These are phyloP conservation scores for Mollisiaceae sp. DNA, from an alignment of 2,329 filamentous ascomycete genomes.

Conservation along the genomic window DNA sequence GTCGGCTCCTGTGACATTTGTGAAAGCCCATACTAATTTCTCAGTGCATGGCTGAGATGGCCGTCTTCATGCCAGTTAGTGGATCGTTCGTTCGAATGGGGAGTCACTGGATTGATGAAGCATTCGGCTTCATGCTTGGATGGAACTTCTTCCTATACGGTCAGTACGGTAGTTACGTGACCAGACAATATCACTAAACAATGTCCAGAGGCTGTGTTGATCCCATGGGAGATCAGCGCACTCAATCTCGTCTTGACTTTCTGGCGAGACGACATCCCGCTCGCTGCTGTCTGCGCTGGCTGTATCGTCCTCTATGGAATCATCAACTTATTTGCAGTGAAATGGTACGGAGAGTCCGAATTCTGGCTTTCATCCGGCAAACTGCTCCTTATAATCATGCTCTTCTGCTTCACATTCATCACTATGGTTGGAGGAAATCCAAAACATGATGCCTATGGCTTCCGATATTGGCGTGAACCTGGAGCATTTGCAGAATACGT, in stretches of 20 bases:
- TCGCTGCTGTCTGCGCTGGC: conserved; percentile 45
- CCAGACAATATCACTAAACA: neutral
- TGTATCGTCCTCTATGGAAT: conserved; percentile 50
- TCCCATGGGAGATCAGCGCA: conserved; percentile 47
- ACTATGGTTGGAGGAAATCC: conserved; percentile 76
- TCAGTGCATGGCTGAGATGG: conserved; percentile 54
- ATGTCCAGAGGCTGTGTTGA: conserved; percentile 10
- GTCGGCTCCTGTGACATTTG: too few species aligned
- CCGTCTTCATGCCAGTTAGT: conserved; percentile 58
- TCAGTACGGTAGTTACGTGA: conserved; percentile 7
- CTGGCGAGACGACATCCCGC: conserved; percentile 49
- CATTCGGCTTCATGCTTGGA: conserved; percentile 58
- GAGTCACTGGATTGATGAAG: conserved; percentile 58
- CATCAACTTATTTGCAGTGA: conserved; percentile 69
- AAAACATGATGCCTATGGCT: conserved; percentile 69
- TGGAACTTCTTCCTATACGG: conserved; percentile 69
- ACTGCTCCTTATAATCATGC: conserved; percentile 52
- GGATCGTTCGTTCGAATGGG: conserved; percentile 60
- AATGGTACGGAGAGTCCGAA: conserved; percentile 73
- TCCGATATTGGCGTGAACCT: conserved; percentile 68
- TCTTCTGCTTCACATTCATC: conserved; percentile 71
- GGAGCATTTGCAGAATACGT: conserved; percentile 65
- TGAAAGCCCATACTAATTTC: too few species aligned
- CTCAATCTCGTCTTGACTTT: conserved; percentile 50
- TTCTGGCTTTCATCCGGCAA: conserved; percentile 62